Evolutionary conservation across 345 rosid genomes (phyloP), one percentile per base, ranked within the genome.

Genomic region (Triadica sebifera): DNA sequence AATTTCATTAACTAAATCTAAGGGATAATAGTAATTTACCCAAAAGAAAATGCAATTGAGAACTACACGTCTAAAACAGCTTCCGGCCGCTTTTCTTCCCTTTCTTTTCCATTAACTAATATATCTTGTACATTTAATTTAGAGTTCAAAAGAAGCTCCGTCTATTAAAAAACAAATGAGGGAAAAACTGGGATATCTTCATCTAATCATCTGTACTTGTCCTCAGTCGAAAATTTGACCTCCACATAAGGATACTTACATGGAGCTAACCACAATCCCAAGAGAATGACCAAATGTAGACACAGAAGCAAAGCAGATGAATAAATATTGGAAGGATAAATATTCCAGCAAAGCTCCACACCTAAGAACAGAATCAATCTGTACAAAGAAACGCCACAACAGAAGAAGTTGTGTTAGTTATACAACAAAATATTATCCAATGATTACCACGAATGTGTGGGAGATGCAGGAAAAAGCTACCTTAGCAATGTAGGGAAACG

Each of bases 291-390:
- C 43, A 83, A 78, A 81, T 93, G 94, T 51, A 93, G 87, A 75
- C 81, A 79, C 41, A 90, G 72, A 59, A 95, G 89, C 78, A 85
- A 69, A 56, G 83, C 86, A 24, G 99, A 95, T 24, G 99, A 93
- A 76, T 78, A 81, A 8, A 74, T 24, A 71, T 80, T 88, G 52
- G 98, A 95, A 50, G 99, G 99, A 71, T 86, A 95, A 24, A 95
- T 79, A 71, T 95, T 95, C 99, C 99, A 93, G 89, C 98, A 95
- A 5, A 89, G 53, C 81, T 93, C 98, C 74, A 88, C 87, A 10
- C 91, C 94, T 0, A 86, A 1, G 16, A 93, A 90, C 81, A 95
- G 51, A 76, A 84, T 29, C 83, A 95, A 47, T n/a, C 97, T 93
- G 87, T 72, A 39, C 12, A 53, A 0, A 10, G 22, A 8, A 25